Evolutionary conservation across 2,329 filamentous ascomycete species (phyloP).

Genomic region (Clonostachys sp.): DNA sequence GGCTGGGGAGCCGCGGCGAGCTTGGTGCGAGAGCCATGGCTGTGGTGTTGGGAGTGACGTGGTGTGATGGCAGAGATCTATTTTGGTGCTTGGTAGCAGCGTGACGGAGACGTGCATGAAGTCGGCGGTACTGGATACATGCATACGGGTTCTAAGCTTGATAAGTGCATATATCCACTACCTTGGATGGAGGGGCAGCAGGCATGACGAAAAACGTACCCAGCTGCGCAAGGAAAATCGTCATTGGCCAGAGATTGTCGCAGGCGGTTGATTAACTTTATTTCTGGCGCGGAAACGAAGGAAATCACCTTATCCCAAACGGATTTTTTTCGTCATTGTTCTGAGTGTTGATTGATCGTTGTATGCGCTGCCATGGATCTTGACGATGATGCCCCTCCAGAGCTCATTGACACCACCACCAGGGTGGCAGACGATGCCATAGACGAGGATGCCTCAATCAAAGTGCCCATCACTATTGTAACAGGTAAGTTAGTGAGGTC

Average conservation of each 20-base stretch:
- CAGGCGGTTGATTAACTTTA: background rate
- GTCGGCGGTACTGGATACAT: too few species aligned
- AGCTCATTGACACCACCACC: constrained; percentile 45
- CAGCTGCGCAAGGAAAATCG: background rate
- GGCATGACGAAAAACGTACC: background rate
- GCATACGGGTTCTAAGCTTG: constrained; percentile 4
- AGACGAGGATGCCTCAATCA: constrained; percentile 49
- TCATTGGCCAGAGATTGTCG: too few species aligned
- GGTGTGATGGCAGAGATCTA: background rate
- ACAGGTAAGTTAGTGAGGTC: constrained; percentile 49
- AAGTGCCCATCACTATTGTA: constrained; percentile 81
- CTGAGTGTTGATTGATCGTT: too few species aligned
- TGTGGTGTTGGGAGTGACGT: constrained; percentile 5
- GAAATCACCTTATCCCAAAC: background rate
- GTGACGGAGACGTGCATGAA: background rate
- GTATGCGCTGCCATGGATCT: constrained; percentile 43
- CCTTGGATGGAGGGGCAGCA: background rate
- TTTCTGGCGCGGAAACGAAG: background rate
- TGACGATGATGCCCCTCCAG: constrained; percentile 64
- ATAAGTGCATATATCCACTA: constrained; percentile 13
- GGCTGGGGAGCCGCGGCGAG: constrained; percentile 90
- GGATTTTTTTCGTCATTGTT: too few species aligned
- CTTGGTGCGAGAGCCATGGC: constrained; percentile 60
- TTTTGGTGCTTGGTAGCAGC: background rate
- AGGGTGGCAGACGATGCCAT: constrained; percentile 20